Base-by-base conservation (phyloP, 306 rosid genomes). In the Fragaria ananassa region DNA sequence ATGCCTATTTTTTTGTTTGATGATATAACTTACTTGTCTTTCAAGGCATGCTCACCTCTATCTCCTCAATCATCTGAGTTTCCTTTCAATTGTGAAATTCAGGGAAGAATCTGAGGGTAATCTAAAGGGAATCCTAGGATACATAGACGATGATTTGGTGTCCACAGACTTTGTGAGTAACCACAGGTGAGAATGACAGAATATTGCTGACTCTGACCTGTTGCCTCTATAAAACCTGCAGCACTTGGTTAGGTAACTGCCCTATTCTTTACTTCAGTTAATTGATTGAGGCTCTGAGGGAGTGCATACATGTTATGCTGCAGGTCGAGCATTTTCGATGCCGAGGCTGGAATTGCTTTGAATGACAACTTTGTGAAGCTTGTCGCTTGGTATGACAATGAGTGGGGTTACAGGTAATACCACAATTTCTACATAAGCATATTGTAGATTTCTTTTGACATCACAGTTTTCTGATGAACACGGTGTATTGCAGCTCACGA, bases 311-410 rank as follows among this genome's bases (percentile, higher is more conserved):
- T 53, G 25, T 53, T 6, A 69, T 75, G 31, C 56, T 82, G 64
- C 93, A 94, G 97, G 91, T 95, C 97, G 34, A 92, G 98, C 92
- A 90, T 93, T 50, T 90, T 93, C 21, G 96, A 93, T 68, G 96
- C 96, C 27, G 87, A 89, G 85, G 93, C 93, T 41, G 90, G 90
- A 50, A 91, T 88, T 87, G 85, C 91, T 14, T 81, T 91, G 89
- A 91, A 71, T 31, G 67, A 87, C 85, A 91, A 91, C 70, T 89
- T 91, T 80, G 91, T 89, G 71, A 91, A 87, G 78, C 88, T 91
- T 62, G 89, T 89, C 14, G 75, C 90, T 76, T 85, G 91, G 93
- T 88, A 88, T 75, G 93, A 90, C 81, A 90, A 88, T 66, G 89
- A 88, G 63, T 83, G 88, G 89, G 88, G 92, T 6, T 86, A 88